phyloP scores from a whole-genome alignment of 1,284 basidiomycete genomes.

The Kalmanozyma brasiliensis region DNA sequence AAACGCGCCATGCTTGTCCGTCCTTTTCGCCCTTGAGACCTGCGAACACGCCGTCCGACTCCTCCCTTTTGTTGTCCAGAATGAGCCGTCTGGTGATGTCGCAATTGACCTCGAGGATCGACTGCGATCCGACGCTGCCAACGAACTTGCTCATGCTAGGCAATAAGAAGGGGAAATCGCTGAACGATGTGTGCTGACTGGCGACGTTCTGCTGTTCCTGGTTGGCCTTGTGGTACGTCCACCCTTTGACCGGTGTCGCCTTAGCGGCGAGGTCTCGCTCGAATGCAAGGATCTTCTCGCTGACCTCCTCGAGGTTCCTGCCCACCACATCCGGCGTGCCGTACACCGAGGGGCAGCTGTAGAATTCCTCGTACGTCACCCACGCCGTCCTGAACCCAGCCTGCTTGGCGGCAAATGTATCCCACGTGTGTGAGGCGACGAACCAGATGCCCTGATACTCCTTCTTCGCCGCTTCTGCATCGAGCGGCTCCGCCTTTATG shows the following conservation, averaged over 20 bases:
- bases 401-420: constrained; percentile 33
- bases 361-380: constrained; percentile 61
- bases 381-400: constrained; percentile 59
- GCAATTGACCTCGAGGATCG: constrained; percentile 29
- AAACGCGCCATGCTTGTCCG: constrained; percentile 29
- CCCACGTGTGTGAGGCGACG: constrained; percentile 61
- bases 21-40: constrained; percentile 27
- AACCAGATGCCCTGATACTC: constrained; percentile 55
- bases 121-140: constrained; percentile 26
- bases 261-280: constrained; percentile 29
- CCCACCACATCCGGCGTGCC: constrained; percentile 55
- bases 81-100: constrained; percentile 28
- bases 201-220: constrained; percentile 21
- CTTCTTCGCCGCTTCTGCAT: constrained; percentile 26
- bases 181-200: constrained; percentile 56
- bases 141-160: constrained; percentile 45
- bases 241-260: constrained; percentile 7
- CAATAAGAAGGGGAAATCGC: constrained; percentile 57
- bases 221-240: constrained; percentile 31
- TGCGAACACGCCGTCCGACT: constrained; percentile 30
- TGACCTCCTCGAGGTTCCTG: constrained; percentile 45
- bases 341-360: constrained; percentile 45
- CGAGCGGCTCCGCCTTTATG: constrained; percentile 25
- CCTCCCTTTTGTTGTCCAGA: constrained; percentile 29
- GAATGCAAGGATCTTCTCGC: constrained; percentile 50